These are phyloP conservation scores for Telopea speciosissima DNA, from an alignment of 177 flowering plant species.

Conservation along the genomic window DNA sequence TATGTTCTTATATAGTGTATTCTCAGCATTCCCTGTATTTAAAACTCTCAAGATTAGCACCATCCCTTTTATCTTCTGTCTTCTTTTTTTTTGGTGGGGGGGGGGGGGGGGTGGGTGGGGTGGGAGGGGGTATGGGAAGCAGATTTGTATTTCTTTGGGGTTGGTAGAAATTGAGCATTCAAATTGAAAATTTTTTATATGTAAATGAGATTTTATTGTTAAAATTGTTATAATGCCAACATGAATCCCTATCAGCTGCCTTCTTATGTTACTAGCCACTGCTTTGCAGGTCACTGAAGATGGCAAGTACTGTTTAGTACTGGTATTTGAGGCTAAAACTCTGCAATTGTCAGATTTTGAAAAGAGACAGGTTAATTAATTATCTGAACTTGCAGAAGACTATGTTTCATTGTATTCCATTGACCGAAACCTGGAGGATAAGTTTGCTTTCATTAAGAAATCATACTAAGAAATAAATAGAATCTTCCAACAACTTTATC, in stretches of 20 bases:
- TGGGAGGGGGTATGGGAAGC: too few species aligned
- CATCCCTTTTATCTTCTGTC: background rate
- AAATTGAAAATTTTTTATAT: too few species aligned
- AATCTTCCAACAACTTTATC: background rate
- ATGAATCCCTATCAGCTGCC: background rate
- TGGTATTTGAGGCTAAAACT: slow-evolving; percentile 83
- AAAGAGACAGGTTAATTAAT: slow-evolving; percentile 64
- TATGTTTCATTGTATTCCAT: background rate
- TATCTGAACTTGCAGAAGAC: background rate
- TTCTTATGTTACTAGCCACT: slow-evolving; percentile 9
- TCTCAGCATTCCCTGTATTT: too few species aligned
- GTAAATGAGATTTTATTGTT: too few species aligned
- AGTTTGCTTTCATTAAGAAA: background rate
- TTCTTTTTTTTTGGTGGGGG: too few species aligned
- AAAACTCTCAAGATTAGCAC: too few species aligned
- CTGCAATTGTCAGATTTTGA: slow-evolving; percentile 84
- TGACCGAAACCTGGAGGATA: background rate
- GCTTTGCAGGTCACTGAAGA: slow-evolving; percentile 69
- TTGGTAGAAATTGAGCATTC: too few species aligned
- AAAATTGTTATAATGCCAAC: background rate
- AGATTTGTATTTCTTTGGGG: too few species aligned
- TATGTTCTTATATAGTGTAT: too few species aligned
- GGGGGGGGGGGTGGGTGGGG: too few species aligned
- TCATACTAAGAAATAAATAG: background rate
- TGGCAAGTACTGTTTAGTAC: slow-evolving; percentile 75